Evolutionary conservation across 768 basidiomycete species (phyloP), one percentile per base, ranked within the genome.

Genomic region (Pisolithus microcarpus): DNA sequence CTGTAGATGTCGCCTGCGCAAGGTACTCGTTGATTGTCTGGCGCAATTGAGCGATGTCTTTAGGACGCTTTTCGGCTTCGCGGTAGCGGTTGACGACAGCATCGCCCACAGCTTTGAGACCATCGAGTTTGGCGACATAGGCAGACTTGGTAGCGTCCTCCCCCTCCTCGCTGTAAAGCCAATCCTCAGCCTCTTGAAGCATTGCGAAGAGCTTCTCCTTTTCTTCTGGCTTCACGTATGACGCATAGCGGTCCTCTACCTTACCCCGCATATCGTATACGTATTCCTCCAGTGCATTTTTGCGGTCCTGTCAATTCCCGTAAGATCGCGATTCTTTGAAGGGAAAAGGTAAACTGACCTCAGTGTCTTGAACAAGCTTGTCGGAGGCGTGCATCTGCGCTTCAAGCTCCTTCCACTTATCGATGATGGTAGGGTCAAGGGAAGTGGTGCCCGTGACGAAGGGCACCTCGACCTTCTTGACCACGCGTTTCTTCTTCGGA

Each of bases 211-310:
- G 81, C 54, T 80, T 80, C 55, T 79, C 67, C 73, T 93, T 94
- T 72, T 98, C 95, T 11, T 72, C 66, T 0, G 82, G 45, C 62
- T 85, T 78, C 48, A 87, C 87, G 69, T 75, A 98, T 11, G 80
- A 44, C 16, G 84, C 83, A 62, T 89, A 96, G 46, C 87, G 82
- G 43, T 86, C 89, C 36, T 97, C 94, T 53, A 99, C 80, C 74
- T 96, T 95, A 69, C 81, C 75, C 37, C 93, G 88, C 62, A 79
- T 92, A 68, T 98, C 95, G 72, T 97, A 97, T 52, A 98, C 87
- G 74, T 95, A 97, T 72, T 98, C 96, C 73, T 99, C 95, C 13
- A 99, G 83, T 4, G 94, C 93, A 65, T 99, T 99, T 75, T 97
- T 99, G 69, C 90, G 84, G 70, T 98, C 90, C 91, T 95, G 15